Base-by-base conservation (phyloP, 805 yeast genomes). In the Cyberlindnera petersonii region DNA sequence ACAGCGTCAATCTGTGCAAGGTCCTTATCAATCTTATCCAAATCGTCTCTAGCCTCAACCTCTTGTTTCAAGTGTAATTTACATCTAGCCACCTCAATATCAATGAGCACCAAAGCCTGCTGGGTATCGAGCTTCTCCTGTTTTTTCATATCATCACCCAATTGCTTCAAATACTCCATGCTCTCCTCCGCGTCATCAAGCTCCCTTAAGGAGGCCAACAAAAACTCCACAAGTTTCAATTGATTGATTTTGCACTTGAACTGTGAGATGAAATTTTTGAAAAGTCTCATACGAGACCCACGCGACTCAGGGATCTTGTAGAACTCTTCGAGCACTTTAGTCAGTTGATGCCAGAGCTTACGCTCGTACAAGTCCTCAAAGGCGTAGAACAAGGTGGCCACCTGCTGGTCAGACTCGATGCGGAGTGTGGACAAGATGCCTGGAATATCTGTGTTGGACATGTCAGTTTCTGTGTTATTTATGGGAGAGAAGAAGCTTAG, bases 331-430 rank as follows among this genome's bases (percentile, higher is more conserved):
- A 93, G 67, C 6, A 76, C 63, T 44, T 76, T 75, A 3, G 96
- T 86, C 58, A 93, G 73, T 68, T 93, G 98, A 65, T 83, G 94
- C 97, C 97, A 93, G 59, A 91, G 73, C 61, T 87, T 88, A 51
- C 95, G 72, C 56, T 88, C 96, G 64, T 86, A 84, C 41, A 71
- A 69, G 53, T 87, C 96, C 56, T 89, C 97, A 58, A 91, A 74
- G 37, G 76, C 74, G 56, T 76, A 80, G 52, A 83, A 73, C 7
- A 71, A 60, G 21, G 78, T 74, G 9, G 77, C 68, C 37, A 88
- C 67, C 27, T 81, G 86, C 4, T 75, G 66, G 42, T 82, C 86
- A 5, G 79, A 69, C 54, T 80, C 83, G 52, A 71, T 70, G 37
- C 95, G 76, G 37, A 87, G 68, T 4, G 79, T 71, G 18, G 56